These are phyloP conservation scores for Rhodotorula sp. DNA, from an alignment of 1,284 basidiomycete genomes.

Conservation along the genomic window DNA sequence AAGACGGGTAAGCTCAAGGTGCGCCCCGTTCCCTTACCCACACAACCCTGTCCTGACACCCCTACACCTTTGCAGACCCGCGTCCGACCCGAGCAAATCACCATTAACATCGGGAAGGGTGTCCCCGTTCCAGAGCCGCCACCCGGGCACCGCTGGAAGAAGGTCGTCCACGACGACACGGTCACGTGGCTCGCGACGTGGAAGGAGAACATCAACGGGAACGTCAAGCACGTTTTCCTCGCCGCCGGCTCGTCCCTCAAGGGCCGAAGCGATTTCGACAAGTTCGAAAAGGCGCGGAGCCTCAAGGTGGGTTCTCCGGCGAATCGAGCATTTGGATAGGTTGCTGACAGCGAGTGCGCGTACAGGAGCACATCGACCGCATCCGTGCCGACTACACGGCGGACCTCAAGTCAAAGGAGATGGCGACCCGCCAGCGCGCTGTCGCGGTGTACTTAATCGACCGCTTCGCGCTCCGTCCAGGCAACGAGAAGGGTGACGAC, in stretches of 20 bases:
- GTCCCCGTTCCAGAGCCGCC: conserved; percentile 62
- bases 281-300: conserved; percentile 94
- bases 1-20: conserved; percentile 96
- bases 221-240: conserved; percentile 77
- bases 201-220: conserved; percentile 65
- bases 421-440: conserved; percentile 88
- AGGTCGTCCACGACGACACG: conserved; percentile 81
- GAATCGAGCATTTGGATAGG: not conserved
- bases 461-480: conserved; percentile 87
- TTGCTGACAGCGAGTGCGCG: not conserved
- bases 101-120: conserved; percentile 82
- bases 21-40: conserved; percentile 44
- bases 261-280: conserved; percentile 91
- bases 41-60: not conserved
- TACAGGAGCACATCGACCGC: conserved; percentile 79
- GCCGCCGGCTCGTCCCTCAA: conserved; percentile 93
- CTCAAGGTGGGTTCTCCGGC: conserved; percentile 71
- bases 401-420: conserved; percentile 85
- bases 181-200: conserved; percentile 97
- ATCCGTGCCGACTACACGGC: conserved; percentile 81
- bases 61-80: conserved; percentile 61
- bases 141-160: conserved; percentile 47
- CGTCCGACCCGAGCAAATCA: conserved; percentile 88
- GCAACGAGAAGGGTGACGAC: conserved; percentile 97
- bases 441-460: conserved; percentile 98